phyloP scores from a whole-genome alignment of 2,329 filamentous ascomycete species.

The Neopestalotiopsis clavispora region DNA sequence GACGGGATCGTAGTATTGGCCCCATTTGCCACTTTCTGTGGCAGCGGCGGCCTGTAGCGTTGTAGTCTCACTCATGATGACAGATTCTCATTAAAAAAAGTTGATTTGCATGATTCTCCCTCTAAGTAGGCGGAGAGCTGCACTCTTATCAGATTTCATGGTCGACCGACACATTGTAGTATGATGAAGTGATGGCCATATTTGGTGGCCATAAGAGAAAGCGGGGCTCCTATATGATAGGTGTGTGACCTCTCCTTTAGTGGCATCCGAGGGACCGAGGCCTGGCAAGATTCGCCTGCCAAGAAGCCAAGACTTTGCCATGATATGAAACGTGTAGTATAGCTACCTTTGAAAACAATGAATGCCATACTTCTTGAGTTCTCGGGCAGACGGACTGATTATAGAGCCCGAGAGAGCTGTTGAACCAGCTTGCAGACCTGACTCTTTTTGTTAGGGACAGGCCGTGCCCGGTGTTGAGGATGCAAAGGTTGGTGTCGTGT shows the following conservation, averaged over 20 bases:
- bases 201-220: neutral
- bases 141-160: neutral
- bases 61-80: neutral
- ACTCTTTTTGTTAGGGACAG: neutral
- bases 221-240: neutral
- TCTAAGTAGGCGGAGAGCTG: neutral
- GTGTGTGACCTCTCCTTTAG: neutral
- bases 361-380: neutral
- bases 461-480: neutral
- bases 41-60: neutral
- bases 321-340: neutral
- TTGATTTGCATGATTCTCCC: neutral
- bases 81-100: neutral
- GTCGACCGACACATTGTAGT: neutral
- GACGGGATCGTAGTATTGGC: conserved; percentile 1
- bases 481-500: neutral
- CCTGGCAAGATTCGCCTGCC: neutral
- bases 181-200: neutral
- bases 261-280: conserved; percentile 3
- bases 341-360: neutral
- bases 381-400: neutral
- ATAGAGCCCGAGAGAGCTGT: neutral
- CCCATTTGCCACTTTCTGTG: neutral
- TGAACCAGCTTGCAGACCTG: neutral
- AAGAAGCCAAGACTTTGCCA: conserved; percentile 1